These are phyloP conservation scores for Saccharomycopsis vini DNA, from an alignment of 805 yeast species.

Conservation along the genomic window DNA sequence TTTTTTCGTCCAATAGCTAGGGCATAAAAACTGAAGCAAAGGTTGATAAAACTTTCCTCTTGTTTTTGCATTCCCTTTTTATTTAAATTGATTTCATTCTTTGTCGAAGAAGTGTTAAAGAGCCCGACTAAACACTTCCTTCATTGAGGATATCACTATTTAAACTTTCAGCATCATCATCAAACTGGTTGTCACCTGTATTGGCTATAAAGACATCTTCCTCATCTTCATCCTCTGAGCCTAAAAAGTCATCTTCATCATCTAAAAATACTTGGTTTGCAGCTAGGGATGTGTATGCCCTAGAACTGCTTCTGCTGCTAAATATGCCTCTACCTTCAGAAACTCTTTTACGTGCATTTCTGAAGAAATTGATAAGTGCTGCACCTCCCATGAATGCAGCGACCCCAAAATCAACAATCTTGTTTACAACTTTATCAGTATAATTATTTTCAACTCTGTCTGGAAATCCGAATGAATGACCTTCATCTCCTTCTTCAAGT, in stretches of 20 bases:
- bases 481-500: constrained; percentile 59
- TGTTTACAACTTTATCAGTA: constrained; percentile 51
- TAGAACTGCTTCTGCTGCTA: not conserved
- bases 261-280: constrained; percentile 15
- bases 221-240: constrained; percentile 16
- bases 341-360: not conserved
- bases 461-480: constrained; percentile 24
- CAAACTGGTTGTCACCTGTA: constrained; percentile 10
- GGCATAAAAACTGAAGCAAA: no score
- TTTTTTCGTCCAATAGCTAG: no score
- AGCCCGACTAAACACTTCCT: no score
- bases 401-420: constrained; percentile 50
- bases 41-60: no score
- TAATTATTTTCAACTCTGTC: constrained; percentile 54
- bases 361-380: constrained; percentile 14
- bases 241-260: constrained; percentile 19
- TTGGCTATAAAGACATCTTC: constrained; percentile 10
- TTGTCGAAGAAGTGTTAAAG: not conserved
- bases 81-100: not conserved
- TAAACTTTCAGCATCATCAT: constrained; percentile 18
- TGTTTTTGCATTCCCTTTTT: not conserved
- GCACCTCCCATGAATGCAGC: constrained; percentile 33
- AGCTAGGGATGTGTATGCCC: constrained; percentile 7
- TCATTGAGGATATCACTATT: constrained; percentile 7
- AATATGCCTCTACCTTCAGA: constrained; percentile 6